Percentiles rank a stretch among this genome's conserved stretches.
Evolutionary conservation across 2,329 filamentous ascomycete genomes (phyloP).

Genomic region (Penicillium fuscoglaucum): DNA sequence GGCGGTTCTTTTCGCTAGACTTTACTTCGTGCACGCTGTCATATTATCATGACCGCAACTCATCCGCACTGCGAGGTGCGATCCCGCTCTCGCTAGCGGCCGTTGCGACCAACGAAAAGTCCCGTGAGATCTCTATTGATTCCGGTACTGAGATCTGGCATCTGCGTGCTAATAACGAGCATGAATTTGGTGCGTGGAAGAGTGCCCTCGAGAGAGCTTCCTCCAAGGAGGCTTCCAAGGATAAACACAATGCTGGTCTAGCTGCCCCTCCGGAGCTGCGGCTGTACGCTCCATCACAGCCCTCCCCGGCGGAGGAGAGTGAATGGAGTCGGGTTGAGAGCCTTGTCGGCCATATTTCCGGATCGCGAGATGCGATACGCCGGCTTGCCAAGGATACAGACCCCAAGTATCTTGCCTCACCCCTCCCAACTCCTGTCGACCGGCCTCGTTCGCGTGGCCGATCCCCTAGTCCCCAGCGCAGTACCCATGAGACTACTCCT

Average conservation of each 20-base stretch:
- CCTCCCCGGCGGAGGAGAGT: slow-evolving; percentile 61
- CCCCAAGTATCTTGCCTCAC: slow-evolving; percentile 53
- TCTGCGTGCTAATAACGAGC: slow-evolving; percentile 74
- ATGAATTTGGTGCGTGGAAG: slow-evolving; percentile 87
- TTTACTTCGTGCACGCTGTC: slow-evolving; percentile 92
- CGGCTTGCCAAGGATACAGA: slow-evolving; percentile 83
- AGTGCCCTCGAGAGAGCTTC: slow-evolving; percentile 81
- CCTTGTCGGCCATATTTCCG: slow-evolving; percentile 80
- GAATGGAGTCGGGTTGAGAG: slow-evolving; percentile 88
- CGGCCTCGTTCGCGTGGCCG: slow-evolving; percentile 29
- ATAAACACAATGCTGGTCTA: slow-evolving; percentile 26
- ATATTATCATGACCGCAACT: slow-evolving; percentile 94
- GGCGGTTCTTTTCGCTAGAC: slow-evolving; percentile 93
- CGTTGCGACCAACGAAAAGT: slow-evolving; percentile 82
- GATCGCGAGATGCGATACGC: slow-evolving; percentile 83
- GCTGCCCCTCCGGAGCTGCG: slow-evolving; percentile 27
- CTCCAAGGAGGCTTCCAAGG: slow-evolving; percentile 52
- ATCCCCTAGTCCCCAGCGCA: slow-evolving; percentile 37
- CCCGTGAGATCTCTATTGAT: slow-evolving; percentile 91
- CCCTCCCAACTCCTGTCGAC: slow-evolving; percentile 19
- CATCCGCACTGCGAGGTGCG: slow-evolving; percentile 84
- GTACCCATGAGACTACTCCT: slow-evolving; percentile 32
- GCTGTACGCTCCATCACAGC: slow-evolving; percentile 35
- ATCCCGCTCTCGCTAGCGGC: slow-evolving; percentile 90
- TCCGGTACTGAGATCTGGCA: slow-evolving; percentile 98